Base-by-base conservation (phyloP, 345 rosid species). In the Populus ilicifolia region DNA sequence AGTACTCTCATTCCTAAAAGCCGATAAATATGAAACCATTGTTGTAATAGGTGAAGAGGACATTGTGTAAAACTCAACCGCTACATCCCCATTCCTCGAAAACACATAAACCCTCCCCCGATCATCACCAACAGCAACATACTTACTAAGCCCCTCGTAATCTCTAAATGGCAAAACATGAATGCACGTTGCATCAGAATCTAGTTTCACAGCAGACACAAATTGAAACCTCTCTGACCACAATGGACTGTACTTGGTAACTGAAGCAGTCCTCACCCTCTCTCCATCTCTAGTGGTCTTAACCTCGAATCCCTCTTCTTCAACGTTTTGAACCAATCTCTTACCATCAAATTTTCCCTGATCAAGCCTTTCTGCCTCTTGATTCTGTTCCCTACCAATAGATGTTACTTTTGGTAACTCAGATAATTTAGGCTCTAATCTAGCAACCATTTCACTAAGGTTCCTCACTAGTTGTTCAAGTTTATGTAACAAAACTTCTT, bases 181-280 rank as follows among this genome's bases (percentile, higher is more conserved):
- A 52, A 91, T 75, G 83, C 92, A 90, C 0, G 93, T 87, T 0
- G 94, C 90, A 66, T 86, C 88, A 21, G 91, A 89, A 77, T 87
- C 88, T 67, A 96, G 77, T 50, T 89, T 93, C 88, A 96, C 94
- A 73, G 98, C 97, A 2, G 97, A 93, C 38, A 87, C 83, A 78
- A 92, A 92, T 8, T 90, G 94, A 83, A 96, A 92, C 87, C 88
- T 87, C 87, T 96, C 99, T 1, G 97, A 91, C 98, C 98, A 96
- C 65, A 88, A 84, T 50, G 90, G 94, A 80, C 91, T 91, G 79
- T 85, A 89, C 80, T 90, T 93, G 0, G 93, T 88, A 17, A 92
- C 89, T 0, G 95, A 85, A 79, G 83, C 84, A 11, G 86, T 82
- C 59, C 80, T 85, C 12, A 71, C 78, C 82, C 83, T 86, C 79